Evolutionary conservation across 2,329 filamentous ascomycete species (phyloP).

Genomic region (Alternaria angustiovoidea): DNA sequence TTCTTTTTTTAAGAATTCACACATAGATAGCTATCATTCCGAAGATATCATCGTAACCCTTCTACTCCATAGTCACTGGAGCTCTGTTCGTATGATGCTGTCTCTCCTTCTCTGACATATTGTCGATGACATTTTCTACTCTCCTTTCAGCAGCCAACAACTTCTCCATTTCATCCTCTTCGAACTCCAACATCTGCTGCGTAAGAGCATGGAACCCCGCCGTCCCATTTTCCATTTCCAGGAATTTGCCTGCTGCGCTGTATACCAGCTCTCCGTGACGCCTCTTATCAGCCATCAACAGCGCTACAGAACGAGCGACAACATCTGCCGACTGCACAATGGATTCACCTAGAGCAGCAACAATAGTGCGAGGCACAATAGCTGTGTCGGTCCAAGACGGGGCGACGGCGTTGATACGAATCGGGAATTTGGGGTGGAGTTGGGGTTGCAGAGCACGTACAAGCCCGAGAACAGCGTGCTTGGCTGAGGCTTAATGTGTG

Average conservation of each 20-base stretch:
- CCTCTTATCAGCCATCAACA: constrained; percentile 39
- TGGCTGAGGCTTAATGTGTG: constrained; percentile 31
- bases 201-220: constrained; percentile 29
- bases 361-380: constrained; percentile 26
- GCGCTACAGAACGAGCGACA: constrained; percentile 30
- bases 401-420: constrained; percentile 46
- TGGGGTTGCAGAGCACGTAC: constrained; percentile 33
- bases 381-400: constrained; percentile 44
- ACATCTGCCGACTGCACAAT: constrained; percentile 34
- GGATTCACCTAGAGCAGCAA: constrained; percentile 26
- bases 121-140: constrained; percentile 1
- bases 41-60: background rate
- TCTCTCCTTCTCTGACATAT: background rate
- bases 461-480: constrained; percentile 45
- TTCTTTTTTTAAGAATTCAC: background rate
- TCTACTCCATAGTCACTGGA: background rate
- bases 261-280: constrained; percentile 41
- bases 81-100: background rate
- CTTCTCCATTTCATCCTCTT: constrained; percentile 8
- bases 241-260: constrained; percentile 32
- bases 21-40: background rate
- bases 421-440: constrained; percentile 34
- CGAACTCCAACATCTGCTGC: constrained; percentile 26
- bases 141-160: background rate
- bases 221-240: constrained; percentile 41